Evolutionary conservation across 2,329 filamentous ascomycete species (phyloP), one percentile per base, ranked within the genome.

Genomic region (Penicillium crustosum): DNA sequence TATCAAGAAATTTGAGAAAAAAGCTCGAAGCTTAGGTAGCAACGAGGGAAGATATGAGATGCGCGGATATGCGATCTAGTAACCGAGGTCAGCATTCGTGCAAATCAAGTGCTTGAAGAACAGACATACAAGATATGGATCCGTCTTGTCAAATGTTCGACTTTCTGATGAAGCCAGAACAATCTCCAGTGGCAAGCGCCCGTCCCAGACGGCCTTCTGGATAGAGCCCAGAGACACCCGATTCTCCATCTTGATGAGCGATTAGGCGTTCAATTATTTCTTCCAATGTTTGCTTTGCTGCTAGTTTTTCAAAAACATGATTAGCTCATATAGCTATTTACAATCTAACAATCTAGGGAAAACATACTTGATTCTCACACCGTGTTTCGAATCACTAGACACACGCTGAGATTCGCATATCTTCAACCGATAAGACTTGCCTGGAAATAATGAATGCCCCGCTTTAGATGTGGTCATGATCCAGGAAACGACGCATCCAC

Each of bases 11-110:
- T 78, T 64, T 2, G 76, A 67, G 70, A 89, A 90, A 77, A 89
- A 90, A 49, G 79, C 76, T 63, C 85, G 84, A 7, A 90, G 75
- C 55, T 79, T 82, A 17, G 84, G 82, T 4, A 89, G 79, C 27
- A 90, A 78, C 48, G 89, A 82, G 6, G 86, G 85, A 1, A 90
- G 79, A 75, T 90, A 90, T 10, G 86, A 88, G 36, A 90, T 76
- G 27, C 88, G 83, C 6, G 86, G 85, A 54, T 81, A 82, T 47
- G 85, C 82, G 59, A 89, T 80, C 80, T 86, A 62, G 21, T 4
- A 25, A 43, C 6, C 6, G 29, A 54, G 21, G 7, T 39, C 47
- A 35, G 60, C 45, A 55, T 38, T 50, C 23, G 25, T 8, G 29
- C 3, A 33, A 35, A 31, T 19, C 33, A 48, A 55, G 19, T 54